Evolutionary conservation across 805 yeast genomes (phyloP).

Genomic region (Cyberlindnera sargentensis): DNA sequence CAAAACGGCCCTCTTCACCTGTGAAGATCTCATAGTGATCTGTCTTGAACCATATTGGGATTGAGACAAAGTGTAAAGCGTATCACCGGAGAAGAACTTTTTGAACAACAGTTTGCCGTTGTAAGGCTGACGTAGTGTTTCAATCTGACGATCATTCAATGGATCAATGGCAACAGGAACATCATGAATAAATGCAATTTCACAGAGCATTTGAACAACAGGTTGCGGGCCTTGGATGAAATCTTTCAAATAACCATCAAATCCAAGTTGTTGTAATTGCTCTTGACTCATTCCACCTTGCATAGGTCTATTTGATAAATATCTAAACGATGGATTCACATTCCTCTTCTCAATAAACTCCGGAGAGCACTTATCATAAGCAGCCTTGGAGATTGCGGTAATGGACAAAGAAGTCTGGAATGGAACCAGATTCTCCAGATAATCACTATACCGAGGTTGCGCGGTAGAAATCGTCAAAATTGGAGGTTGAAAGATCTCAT

Average conservation of each 20-base stretch:
- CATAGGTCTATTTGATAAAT: slow-evolving; percentile 22
- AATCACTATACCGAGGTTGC: slow-evolving; percentile 42
- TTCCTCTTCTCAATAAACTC: slow-evolving; percentile 32
- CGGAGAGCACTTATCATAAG: slow-evolving; percentile 40
- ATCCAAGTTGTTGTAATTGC: slow-evolving; percentile 46
- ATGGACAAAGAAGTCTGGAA: slow-evolving; percentile 51
- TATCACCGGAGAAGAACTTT: slow-evolving; percentile 55
- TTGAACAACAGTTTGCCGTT: slow-evolving; percentile 41
- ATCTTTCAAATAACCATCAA: slow-evolving; percentile 76
- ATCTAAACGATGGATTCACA: slow-evolving; percentile 51
- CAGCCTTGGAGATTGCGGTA: slow-evolving; percentile 46
- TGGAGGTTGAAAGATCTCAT: slow-evolving; percentile 66
- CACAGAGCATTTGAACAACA: slow-evolving; percentile 68
- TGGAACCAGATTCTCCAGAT: slow-evolving; percentile 52
- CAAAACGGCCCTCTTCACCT: slow-evolving; percentile 3
- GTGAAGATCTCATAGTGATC: slow-evolving; percentile 20
- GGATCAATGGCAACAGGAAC: slow-evolving; percentile 59
- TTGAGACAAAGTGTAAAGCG: slow-evolving; percentile 39
- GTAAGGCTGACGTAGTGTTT: slow-evolving; percentile 27
- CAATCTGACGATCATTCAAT: slow-evolving; percentile 34
- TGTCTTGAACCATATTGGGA: slow-evolving; percentile 64
- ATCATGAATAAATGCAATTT: slow-evolving; percentile 37
- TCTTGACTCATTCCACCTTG: slow-evolving; percentile 25
- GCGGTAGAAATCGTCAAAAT: slow-evolving; percentile 52
- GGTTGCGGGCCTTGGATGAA: slow-evolving; percentile 63